Evolutionary conservation across 208 protist genomes (phyloP).

Genomic region (Trypanosoma vivax): DNA sequence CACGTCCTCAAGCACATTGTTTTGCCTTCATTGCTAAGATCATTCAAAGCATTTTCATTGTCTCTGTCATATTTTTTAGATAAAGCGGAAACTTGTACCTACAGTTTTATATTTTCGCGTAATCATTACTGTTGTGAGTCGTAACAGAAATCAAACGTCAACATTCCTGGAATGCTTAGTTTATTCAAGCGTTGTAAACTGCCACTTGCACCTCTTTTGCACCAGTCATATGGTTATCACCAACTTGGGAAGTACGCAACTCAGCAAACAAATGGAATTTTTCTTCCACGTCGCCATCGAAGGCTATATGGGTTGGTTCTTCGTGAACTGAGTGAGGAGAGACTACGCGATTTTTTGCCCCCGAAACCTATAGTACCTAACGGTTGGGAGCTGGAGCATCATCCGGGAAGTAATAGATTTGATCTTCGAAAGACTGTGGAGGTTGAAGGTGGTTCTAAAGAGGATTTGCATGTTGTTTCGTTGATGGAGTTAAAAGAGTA

Average conservation of each 20-base stretch:
- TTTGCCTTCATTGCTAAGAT: too few relatives aligned
- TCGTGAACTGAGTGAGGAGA: constrained; percentile 65
- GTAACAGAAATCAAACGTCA: too few relatives aligned
- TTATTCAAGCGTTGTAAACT: too few relatives aligned
- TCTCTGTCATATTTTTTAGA: too few relatives aligned
- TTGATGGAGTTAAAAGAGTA: constrained; percentile 74
- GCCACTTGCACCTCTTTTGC: too few relatives aligned
- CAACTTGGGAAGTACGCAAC: neutral
- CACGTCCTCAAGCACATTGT: too few relatives aligned
- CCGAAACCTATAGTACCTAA: constrained; percentile 46
- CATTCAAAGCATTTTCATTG: too few relatives aligned
- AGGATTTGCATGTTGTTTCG: constrained; percentile 57
- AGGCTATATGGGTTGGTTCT: constrained; percentile 34
- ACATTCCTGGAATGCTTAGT: too few relatives aligned
- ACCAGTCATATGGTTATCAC: too few relatives aligned
- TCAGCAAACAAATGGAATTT: neutral
- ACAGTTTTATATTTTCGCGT: too few relatives aligned
- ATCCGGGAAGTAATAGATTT: constrained; percentile 53
- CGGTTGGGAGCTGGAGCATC: constrained; percentile 60
- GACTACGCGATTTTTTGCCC: constrained; percentile 77
- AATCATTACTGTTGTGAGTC: too few relatives aligned
- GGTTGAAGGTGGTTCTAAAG: constrained; percentile 51
- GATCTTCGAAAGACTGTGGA: constrained; percentile 62
- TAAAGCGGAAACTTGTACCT: too few relatives aligned
- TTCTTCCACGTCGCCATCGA: constrained; percentile 19